Conservation (phyloP, 495 filamentous ascomycete genomes). For the Aspergillus sclerotiicarbonarius region DNA sequence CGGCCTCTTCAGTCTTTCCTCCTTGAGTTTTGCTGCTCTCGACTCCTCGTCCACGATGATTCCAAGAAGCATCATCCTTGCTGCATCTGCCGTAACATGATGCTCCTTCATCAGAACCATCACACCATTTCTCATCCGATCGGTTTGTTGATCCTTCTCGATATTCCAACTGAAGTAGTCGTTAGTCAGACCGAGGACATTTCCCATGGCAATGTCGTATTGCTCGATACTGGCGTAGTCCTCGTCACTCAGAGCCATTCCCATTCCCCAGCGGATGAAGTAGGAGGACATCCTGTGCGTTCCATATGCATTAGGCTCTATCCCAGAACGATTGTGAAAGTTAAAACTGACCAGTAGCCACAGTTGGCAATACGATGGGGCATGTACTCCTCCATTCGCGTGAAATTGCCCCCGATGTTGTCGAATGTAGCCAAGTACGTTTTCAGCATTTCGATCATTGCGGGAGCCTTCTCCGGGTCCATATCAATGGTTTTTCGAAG, state of each 20-base stretch:
- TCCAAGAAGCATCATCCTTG: constrained; percentile 7
- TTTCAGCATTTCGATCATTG: constrained; percentile 2
- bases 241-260: neutral
- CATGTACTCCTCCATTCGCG: constrained; percentile 9
- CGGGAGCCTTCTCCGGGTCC: neutral
- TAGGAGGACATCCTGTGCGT: constrained; percentile 4
- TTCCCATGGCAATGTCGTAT: constrained; percentile 10
- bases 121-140: constrained; percentile 12
- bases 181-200: constrained; percentile 12
- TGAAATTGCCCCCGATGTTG: constrained; percentile 2
- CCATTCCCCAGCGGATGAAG: constrained; percentile 11
- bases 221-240: constrained; percentile 5
- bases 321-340: neutral
- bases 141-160: constrained; percentile 9
- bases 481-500: neutral
- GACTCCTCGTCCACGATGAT: constrained; percentile 1
- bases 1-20: neutral
- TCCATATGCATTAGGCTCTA: neutral
- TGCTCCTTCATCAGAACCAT: constrained; percentile 11
- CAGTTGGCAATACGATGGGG: constrained; percentile 7
- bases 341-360: constrained; percentile 7
- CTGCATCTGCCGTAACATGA: neutral
- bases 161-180: constrained; percentile 14
- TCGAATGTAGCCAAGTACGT: constrained; percentile 10
- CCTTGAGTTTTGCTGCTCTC: neutral